Conservation (phyloP, 2,329 filamentous ascomycete species). For the Apiospora pterosperma region DNA sequence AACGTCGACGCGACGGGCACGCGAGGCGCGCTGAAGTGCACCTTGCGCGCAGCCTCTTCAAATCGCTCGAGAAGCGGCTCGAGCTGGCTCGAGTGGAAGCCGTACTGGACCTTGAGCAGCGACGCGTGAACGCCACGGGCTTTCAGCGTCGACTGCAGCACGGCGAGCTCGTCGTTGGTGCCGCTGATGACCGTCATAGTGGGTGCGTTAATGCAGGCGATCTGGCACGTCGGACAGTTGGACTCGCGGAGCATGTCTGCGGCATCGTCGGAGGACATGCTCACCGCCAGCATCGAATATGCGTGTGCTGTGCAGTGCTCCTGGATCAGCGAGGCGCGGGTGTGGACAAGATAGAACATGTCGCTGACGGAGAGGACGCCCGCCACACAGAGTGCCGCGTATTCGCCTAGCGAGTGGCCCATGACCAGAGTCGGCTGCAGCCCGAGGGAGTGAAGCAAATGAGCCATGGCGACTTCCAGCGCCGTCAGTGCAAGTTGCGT, state of each 20-base stretch:
- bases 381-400: not conserved
- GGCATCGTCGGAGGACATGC: not conserved
- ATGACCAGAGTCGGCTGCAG: not conserved
- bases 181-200: slow-evolving; percentile 3
- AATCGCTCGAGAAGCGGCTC: not conserved
- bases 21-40: not conserved
- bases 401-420: slow-evolving; percentile 1
- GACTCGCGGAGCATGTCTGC: not conserved
- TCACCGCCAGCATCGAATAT: not conserved
- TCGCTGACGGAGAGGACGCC: not conserved
- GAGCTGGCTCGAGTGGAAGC: not conserved
- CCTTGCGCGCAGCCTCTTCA: not conserved
- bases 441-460: not conserved
- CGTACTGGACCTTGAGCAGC: not conserved
- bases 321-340: not conserved
- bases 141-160: not conserved
- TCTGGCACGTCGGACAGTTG: not conserved
- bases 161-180: not conserved
- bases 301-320: not conserved
- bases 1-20: slow-evolving; percentile 3
- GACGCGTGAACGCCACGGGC: not conserved
- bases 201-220: not conserved
- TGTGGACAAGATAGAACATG: not conserved
- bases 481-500: not conserved
- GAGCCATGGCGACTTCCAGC: not conserved